phyloP scores from a whole-genome alignment of 495 filamentous ascomycete species.

The Cercophora sp. region DNA sequence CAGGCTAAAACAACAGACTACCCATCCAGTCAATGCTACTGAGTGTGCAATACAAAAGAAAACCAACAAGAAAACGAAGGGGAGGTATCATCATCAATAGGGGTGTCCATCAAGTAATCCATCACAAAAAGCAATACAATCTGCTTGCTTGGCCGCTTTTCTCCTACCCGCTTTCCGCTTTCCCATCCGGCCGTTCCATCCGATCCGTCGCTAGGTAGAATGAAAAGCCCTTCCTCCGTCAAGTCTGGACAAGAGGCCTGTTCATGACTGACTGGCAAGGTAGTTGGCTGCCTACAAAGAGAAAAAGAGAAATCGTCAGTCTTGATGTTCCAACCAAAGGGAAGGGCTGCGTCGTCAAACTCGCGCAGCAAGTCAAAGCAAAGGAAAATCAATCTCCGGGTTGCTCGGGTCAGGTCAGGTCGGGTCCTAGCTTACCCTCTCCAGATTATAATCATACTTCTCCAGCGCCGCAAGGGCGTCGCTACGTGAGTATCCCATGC shows the following conservation, averaged over 20 bases:
- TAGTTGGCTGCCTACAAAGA: conserved; percentile 42
- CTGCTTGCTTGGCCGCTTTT: conserved; percentile 3
- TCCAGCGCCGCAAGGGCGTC: conserved; percentile 82
- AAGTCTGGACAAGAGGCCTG: no score
- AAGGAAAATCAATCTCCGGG: not conserved
- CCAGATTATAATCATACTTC: conserved; percentile 92
- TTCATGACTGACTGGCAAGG: conserved; percentile 45
- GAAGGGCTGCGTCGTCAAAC: not conserved
- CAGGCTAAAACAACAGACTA: no score
- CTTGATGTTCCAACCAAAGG: conserved; percentile 8
- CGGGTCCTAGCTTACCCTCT: conserved; percentile 63
- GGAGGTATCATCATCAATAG: not conserved
- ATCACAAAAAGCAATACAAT: not conserved
- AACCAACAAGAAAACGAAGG: conserved; percentile 3
- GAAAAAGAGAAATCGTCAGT: conserved; percentile 25
- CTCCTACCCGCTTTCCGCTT: not conserved
- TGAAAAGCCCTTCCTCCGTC: no score
- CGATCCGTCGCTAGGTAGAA: no score
- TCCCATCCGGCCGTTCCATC: no score
- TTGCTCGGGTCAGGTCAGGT: not conserved
- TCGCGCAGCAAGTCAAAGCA: not conserved
- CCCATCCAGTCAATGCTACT: not conserved
- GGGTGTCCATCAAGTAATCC: conserved; percentile 1
- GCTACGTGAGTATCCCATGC: conserved; percentile 81
- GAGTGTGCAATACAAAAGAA: no score